These are phyloP conservation scores for Paecilomyces fulvus DNA, from an alignment of 2,329 filamentous ascomycete genomes.

Conservation along the genomic window DNA sequence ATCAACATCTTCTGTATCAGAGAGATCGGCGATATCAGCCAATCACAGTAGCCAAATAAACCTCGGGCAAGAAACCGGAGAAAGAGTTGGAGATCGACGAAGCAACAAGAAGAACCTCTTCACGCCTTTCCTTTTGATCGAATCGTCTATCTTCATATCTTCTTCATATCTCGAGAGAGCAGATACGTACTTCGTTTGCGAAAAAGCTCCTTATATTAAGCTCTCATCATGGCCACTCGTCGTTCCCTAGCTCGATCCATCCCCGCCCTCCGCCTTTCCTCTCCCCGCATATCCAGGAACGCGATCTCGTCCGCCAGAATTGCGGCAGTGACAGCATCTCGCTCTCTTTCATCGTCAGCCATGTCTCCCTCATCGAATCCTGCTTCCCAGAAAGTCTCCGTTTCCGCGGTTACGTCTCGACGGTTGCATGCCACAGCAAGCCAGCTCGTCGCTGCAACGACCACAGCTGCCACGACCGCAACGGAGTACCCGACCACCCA, in stretches of 20 bases:
- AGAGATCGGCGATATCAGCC: not conserved
- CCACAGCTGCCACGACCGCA: constrained; percentile 41
- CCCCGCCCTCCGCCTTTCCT: constrained; percentile 29
- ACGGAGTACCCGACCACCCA: constrained; percentile 50
- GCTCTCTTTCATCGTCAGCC: not conserved
- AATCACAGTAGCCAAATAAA: not conserved
- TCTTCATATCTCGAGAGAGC: not conserved
- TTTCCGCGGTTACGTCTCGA: constrained; percentile 18
- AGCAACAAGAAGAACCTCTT: not conserved
- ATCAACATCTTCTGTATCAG: not conserved
- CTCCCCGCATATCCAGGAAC: constrained; percentile 27
- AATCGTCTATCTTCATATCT: not conserved
- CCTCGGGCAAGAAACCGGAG: constrained; percentile 1
- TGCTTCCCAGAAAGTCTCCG: constrained; percentile 6
- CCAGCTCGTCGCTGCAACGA: constrained; percentile 43
- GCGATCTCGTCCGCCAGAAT: constrained; percentile 14
- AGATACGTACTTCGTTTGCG: not conserved
- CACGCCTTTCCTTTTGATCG: not conserved
- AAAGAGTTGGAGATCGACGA: not conserved
- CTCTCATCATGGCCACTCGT: constrained; percentile 27
- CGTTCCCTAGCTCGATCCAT: constrained; percentile 28
- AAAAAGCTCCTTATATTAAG: not conserved
- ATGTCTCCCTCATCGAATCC: constrained; percentile 1
- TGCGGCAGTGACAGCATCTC: constrained; percentile 12
- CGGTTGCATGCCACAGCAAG: constrained; percentile 47